Evolutionary conservation across 495 filamentous ascomycete species (phyloP), one percentile per base, ranked within the genome.

Genomic region (Massariosphaeria phaeospora): DNA sequence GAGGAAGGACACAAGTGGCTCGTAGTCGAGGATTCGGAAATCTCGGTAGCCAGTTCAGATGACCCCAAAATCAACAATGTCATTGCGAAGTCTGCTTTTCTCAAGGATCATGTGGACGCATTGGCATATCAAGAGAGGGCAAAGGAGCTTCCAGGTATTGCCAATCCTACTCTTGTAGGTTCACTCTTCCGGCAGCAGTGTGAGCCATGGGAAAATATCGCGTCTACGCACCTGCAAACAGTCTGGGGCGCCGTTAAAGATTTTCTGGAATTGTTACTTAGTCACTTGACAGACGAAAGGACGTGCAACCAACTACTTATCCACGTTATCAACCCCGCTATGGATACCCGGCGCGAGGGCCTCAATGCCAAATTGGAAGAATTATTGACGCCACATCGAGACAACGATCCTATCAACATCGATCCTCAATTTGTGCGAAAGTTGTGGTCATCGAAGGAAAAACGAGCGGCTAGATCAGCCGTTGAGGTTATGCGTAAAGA

Each of bases 131-230:
- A 27, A 29, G 40, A 47, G 13, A 30, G 55, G 26, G 55, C 27
- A 18, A 33, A 31, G 10, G 55, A 59, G 23, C 40, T 59, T 29
- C 29, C 27, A 4, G 55, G 55, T 36, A 31, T 30, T 13, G 34
- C 41, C 15, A 59, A 59, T 27, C 38, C 39, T 26, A 24, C 39
- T 11, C 27, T 59, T 27, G 30, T 59, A 39, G 36, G 38, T 6
- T 40, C 25, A 12, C 39, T 59, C 12, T 60, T 60, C 30, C 45
- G 26, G 15, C 17, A 54, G 27, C 57, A 60, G 25, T 48, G 33
- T 17, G 36, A 33, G 26, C 48, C 57, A 1, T 60, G 57, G 57
- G 50, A 60, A 24, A 15, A 27, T 3, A 47, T 54, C 21, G 57
- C 57, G 10, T 27, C 24, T 26, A 29, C n/a, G 3, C 56, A 59